Conservation (phyloP, 2,329 filamentous ascomycete genomes). For the Penicillium sp. region DNA sequence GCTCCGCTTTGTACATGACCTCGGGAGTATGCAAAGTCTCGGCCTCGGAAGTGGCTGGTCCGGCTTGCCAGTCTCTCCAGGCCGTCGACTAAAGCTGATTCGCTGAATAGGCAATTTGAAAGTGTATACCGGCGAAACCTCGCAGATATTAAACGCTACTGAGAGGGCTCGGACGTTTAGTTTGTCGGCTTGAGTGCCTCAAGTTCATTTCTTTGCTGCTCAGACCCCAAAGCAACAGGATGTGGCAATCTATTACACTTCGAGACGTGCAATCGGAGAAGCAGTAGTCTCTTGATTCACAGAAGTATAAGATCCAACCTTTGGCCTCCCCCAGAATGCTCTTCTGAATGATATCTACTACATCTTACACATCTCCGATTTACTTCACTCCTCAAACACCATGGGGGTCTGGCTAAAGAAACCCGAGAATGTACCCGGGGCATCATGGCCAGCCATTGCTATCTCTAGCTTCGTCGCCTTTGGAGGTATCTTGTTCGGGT, state of each 20-base stretch:
- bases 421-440: neutral
- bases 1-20: neutral
- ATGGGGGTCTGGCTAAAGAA: neutral
- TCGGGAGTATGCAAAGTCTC: neutral
- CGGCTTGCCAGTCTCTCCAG: neutral
- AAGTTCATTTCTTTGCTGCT: neutral
- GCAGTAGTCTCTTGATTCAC: neutral
- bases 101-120: neutral
- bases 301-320: neutral
- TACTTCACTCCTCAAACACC: neutral
- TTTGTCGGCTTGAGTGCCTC: neutral
- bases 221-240: neutral
- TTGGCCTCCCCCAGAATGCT: neutral
- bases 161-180: neutral
- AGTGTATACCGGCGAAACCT: neutral
- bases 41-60: neutral
- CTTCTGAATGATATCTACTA: neutral
- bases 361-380: neutral
- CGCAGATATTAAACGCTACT: neutral
- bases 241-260: neutral
- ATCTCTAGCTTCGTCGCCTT: neutral
- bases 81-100: neutral
- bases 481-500: neutral
- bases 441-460: neutral
- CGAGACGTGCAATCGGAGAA: neutral